Evolutionary conservation across 495 filamentous ascomycete genomes (phyloP), one percentile per base, ranked within the genome.

Genomic region (Aspergillus biplanus): DNA sequence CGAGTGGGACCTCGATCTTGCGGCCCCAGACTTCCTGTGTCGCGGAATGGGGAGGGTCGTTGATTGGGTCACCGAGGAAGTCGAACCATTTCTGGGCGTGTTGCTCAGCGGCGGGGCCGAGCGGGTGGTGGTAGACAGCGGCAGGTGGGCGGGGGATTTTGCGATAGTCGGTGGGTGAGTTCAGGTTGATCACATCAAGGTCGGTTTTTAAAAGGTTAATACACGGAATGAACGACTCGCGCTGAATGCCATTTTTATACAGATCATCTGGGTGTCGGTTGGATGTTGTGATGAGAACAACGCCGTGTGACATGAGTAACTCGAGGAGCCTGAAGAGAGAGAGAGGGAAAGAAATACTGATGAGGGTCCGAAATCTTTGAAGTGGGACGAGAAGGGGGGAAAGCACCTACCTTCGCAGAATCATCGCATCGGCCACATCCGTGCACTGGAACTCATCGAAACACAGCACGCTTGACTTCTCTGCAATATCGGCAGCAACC

Each of bases 401-500:
- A 33, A 7, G 16, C 7, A 66, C 74, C 33, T 72, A 88, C 87
- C 89, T 83, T 63, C 95, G 80, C 65, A 99, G 73, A 69, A 99
- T 98, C 95, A 99, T 99, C 55, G 95, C 95, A 82, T 99, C 96
- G 11, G 96, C 95, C 18, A 99, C 94, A 79, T 99, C 95, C 31
- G 95, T 99, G 73, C 94, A 97, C 71, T 99, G 95, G 71, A 99
- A 99, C 80, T 99, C 95, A 75, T 99, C 95, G 70, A 99, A 99
- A 73, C 95, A 99, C 16, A 99, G 80, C 34, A 98, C 92, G 63
- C 88, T 92, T 33, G 87, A 89, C 55, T 86, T 83, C 70, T 92
- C 88, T 3, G 95, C 94, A 71, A 99, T 92, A 75, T 92, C 90
- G 13, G 95, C 95, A 5, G 93, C 93, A 37, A 99, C 89, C 72